Evolutionary conservation across 345 rosid species (phyloP).

Genomic region (Gossypioides kirkii): DNA sequence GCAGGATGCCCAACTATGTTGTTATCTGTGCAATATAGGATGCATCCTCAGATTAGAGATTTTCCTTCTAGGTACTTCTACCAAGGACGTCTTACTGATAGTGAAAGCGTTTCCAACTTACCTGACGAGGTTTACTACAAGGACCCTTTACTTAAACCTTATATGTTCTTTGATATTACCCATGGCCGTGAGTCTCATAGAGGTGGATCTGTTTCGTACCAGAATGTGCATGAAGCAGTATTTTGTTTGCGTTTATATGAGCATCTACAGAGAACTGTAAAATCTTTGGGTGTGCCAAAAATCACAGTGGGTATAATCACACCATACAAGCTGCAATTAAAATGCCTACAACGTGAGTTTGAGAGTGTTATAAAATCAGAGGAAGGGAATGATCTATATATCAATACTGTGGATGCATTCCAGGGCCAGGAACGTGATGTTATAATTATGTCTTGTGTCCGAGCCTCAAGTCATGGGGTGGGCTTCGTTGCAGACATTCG

Average conservation of each 20-base stretch:
- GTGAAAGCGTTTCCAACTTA: conserved; percentile 69
- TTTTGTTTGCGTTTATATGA: conserved; percentile 84
- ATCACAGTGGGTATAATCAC: conserved; percentile 88
- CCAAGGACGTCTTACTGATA: conserved; percentile 93
- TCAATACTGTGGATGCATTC: conserved; percentile 97
- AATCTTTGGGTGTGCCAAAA: conserved; percentile 61
- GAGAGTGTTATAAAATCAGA: conserved; percentile 72
- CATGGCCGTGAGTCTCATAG: conserved; percentile 96
- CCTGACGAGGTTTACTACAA: conserved; percentile 85
- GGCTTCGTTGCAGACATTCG: conserved; percentile 97
- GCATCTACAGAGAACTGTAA: conserved; percentile 78
- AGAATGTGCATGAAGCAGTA: conserved; percentile 86
- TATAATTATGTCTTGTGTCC: conserved; percentile 98
- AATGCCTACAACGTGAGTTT: conserved; percentile 88
- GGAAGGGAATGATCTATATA: conserved; percentile 89
- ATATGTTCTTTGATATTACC: conserved; percentile 79
- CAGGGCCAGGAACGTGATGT: conserved; percentile 99
- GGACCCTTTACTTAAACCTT: conserved; percentile 84
- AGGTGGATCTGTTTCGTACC: conserved; percentile 95
- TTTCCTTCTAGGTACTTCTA: conserved; percentile 93
- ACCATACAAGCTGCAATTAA: conserved; percentile 95
- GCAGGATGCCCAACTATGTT: conserved; percentile 97
- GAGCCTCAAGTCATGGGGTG: conserved; percentile 91
- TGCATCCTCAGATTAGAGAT: conserved; percentile 96
- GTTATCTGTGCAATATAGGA: conserved; percentile 91